phyloP scores from a whole-genome alignment of 2,329 filamentous ascomycete genomes.

The Sphaerulina vaccinii region DNA sequence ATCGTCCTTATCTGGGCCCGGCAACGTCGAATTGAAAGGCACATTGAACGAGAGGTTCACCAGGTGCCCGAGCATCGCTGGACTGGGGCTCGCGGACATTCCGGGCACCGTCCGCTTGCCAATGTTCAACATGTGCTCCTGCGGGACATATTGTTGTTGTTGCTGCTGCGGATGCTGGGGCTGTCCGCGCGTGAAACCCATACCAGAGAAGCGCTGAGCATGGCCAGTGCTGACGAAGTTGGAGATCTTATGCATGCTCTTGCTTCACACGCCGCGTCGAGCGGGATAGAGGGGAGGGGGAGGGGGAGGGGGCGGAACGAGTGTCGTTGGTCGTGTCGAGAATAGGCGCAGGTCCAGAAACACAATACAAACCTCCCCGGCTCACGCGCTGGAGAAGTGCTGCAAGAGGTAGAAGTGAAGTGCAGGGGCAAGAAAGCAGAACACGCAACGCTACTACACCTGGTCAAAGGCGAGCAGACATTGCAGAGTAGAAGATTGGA shows the following conservation, averaged over 20 bases:
- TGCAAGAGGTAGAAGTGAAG: slow-evolving; percentile 16
- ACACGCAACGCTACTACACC: slow-evolving; percentile 22
- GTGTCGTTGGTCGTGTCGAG: slow-evolving; percentile 12
- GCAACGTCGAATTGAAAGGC: slow-evolving; percentile 87
- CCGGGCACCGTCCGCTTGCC: slow-evolving; percentile 57
- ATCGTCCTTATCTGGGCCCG: slow-evolving; percentile 90
- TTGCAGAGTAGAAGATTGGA: slow-evolving; percentile 15
- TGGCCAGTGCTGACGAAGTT: slow-evolving; percentile 60
- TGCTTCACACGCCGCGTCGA: slow-evolving; percentile 21
- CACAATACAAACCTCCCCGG: slow-evolving; percentile 3
- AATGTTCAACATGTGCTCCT: slow-evolving; percentile 21
- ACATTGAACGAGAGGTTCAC: slow-evolving; percentile 97
- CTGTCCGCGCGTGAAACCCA: slow-evolving; percentile 62
- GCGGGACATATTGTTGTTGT: slow-evolving; percentile 9
- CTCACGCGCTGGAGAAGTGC: slow-evolving; percentile 1
- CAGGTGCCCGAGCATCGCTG: slow-evolving; percentile 69
- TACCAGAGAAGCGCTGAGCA: slow-evolving; percentile 61
- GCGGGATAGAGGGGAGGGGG: slow-evolving; percentile 12
- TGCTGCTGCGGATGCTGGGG: slow-evolving; percentile 44
- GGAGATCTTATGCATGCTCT: slow-evolving; percentile 64
- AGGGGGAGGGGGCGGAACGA: slow-evolving; percentile 15
- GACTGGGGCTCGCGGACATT: slow-evolving; percentile 48
- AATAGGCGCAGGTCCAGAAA: slow-evolving; percentile 6
- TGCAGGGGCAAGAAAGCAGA: slow-evolving; percentile 13
- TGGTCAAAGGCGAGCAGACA: slow-evolving; percentile 27